Evolutionary conservation across 78 protist species (phyloP).

Genomic region (Dictyostelium capitatum): DNA sequence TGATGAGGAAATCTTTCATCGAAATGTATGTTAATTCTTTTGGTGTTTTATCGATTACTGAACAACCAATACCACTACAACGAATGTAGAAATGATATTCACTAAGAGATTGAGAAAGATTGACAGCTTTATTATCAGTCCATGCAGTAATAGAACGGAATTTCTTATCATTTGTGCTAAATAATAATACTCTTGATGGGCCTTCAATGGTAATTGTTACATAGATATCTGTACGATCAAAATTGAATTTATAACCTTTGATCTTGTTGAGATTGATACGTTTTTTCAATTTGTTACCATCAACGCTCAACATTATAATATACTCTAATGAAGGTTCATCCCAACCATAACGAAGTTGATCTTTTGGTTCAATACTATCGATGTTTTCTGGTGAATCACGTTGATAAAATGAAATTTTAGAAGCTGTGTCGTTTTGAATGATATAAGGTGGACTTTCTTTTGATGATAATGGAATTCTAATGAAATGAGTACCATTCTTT

Average conservation of each 20-base stretch:
- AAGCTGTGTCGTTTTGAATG: constrained; percentile 44
- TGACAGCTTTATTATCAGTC: constrained; percentile 5
- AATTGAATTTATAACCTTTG: constrained; percentile 12
- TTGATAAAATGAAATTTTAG: constrained; percentile 29
- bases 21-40: constrained; percentile 62
- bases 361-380: constrained; percentile 30
- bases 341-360: constrained; percentile 26
- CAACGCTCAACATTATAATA: neutral
- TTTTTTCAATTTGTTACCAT: constrained; percentile 40
- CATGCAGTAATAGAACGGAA: constrained; percentile 13
- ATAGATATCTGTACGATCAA: constrained; percentile 8
- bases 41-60: constrained; percentile 64
- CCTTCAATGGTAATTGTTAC: constrained; percentile 47
- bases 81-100: constrained; percentile 58
- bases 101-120: constrained; percentile 15
- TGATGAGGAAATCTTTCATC: constrained; percentile 46
- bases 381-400: constrained; percentile 1
- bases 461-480: constrained; percentile 7
- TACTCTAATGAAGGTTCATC: constrained; percentile 51
- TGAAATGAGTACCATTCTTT: constrained; percentile 42
- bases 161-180: constrained; percentile 1
- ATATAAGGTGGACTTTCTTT: constrained; percentile 53
- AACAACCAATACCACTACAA: constrained; percentile 59
- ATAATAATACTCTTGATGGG: constrained; percentile 24
- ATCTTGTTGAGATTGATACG: constrained; percentile 62